These are phyloP conservation scores for Oenanthe javanica DNA, from an alignment of 140 eudicot genomes.

Conservation along the genomic window DNA sequence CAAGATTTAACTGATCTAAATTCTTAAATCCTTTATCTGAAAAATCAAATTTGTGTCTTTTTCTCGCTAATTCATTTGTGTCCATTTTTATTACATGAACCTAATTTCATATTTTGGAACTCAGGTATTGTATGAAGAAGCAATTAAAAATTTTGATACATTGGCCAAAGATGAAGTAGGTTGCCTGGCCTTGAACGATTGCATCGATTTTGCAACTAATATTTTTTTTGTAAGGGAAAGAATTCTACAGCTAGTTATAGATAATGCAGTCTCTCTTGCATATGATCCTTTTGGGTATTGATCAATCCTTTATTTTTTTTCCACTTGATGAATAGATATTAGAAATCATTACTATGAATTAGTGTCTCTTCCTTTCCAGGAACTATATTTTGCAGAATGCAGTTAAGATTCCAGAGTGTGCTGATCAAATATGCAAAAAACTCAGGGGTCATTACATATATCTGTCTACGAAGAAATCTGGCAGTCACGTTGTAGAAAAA, in stretches of 20 bases:
- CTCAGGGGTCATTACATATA: constrained; percentile 17
- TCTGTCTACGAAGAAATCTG: constrained; percentile 21
- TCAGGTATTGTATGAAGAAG: constrained; percentile 22
- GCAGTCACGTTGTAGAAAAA: constrained; percentile 28
- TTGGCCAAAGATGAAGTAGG: constrained; percentile 27
- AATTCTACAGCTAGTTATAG: constrained; percentile 18
- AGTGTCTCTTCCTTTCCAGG: constrained; percentile 10
- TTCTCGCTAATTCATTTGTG: not conserved
- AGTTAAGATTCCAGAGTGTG: not conserved
- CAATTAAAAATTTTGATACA: not conserved
- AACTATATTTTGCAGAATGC: constrained; percentile 31
- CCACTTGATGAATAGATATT: too few relatives aligned
- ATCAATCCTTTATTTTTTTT: not conserved
- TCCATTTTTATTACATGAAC: not conserved
- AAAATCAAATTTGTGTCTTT: too few relatives aligned
- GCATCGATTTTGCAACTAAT: constrained; percentile 16
- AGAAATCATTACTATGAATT: not conserved
- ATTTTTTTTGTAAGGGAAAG: not conserved
- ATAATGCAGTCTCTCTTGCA: constrained; percentile 14
- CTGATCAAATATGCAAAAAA: not conserved
- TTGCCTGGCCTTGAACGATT: constrained; percentile 19
- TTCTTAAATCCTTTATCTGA: not conserved
- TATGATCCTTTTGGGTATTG: constrained; percentile 28
- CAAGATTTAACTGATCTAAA: not conserved
- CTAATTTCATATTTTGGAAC: not conserved